phyloP scores from a whole-genome alignment of 2,329 filamentous ascomycete genomes.

The Lecanoromycetidae sp. region DNA sequence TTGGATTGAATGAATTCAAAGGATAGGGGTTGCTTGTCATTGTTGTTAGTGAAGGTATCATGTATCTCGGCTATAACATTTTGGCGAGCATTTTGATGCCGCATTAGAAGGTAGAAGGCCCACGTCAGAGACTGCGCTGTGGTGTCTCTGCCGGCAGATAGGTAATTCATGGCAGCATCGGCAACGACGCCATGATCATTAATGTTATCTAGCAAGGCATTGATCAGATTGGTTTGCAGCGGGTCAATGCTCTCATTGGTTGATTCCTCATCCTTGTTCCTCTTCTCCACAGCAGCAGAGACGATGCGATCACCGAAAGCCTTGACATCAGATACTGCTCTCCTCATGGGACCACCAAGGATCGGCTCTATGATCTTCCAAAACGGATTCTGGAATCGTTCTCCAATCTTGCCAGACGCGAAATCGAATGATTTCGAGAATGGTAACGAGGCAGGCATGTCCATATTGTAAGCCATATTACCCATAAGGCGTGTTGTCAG shows the following conservation, averaged over 20 bases:
- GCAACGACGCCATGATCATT: constrained; percentile 45
- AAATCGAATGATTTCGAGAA: constrained; percentile 52
- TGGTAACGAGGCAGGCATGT: constrained; percentile 49
- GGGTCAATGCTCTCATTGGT: constrained; percentile 7
- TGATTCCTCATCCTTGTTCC: constrained; percentile 9
- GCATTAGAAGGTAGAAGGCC: constrained; percentile 50
- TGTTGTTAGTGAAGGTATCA: constrained; percentile 9
- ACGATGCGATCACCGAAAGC: constrained; percentile 48
- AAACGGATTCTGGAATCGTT: constrained; percentile 54
- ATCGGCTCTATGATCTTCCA: constrained; percentile 49
- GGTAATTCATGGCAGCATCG: constrained; percentile 54
- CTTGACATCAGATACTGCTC: constrained; percentile 40
- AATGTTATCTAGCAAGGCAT: constrained; percentile 47
- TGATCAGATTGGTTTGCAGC: constrained; percentile 40
- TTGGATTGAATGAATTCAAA: constrained; percentile 31
- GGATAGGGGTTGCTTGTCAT: constrained; percentile 20
- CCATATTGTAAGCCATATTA: constrained; percentile 58
- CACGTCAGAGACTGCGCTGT: constrained; percentile 54
- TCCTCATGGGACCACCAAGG: constrained; percentile 37
- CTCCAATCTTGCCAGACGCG: constrained; percentile 47
- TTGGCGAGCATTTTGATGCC: constrained; percentile 32
- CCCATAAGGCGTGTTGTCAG: constrained; percentile 55
- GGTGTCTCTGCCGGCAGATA: constrained; percentile 52
- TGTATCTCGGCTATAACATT: constrained; percentile 36
- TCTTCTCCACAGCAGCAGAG: constrained; percentile 37